phyloP scores from a whole-genome alignment of 306 rosid species.

The Quercus suber region DNA sequence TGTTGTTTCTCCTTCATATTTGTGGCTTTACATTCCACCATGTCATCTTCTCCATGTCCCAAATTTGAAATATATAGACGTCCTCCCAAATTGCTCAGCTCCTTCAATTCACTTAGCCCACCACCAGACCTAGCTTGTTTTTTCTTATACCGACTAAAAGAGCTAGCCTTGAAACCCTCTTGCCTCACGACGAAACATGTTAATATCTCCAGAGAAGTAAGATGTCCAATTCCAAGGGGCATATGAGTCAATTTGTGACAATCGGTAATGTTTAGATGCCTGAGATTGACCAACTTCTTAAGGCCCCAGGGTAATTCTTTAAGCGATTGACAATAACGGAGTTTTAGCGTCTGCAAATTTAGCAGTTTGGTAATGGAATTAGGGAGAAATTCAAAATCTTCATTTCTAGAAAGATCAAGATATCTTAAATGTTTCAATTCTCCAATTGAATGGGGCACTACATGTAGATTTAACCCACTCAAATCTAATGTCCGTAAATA shows the following conservation, averaged over 20 bases:
- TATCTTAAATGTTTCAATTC: slow-evolving; percentile 12
- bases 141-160: no score
- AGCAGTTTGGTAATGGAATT: no score
- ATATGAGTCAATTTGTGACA: background rate
- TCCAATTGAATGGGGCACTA: slow-evolving; percentile 8
- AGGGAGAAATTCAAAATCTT: no score
- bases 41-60: no score
- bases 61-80: no score
- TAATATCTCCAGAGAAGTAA: no score
- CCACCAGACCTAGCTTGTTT: background rate
- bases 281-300: slow-evolving; percentile 16
- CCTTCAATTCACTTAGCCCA: background rate
- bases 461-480: slow-evolving; percentile 1
- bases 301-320: slow-evolving; percentile 5
- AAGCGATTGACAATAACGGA: no score
- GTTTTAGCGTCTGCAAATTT: no score
- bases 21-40: no score
- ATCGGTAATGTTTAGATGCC: background rate
- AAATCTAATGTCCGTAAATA: slow-evolving; percentile 9
- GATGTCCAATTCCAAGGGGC: background rate
- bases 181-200: no score
- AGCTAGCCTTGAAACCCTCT: no score
- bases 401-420: background rate
- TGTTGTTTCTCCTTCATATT: no score
- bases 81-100: background rate